A percentile compares a stretch with the other conserved stretches of the same genome.
These are phyloP conservation scores for Solanum peruvianum DNA, from an alignment of 257 asterid genomes.

Conservation along the genomic window DNA sequence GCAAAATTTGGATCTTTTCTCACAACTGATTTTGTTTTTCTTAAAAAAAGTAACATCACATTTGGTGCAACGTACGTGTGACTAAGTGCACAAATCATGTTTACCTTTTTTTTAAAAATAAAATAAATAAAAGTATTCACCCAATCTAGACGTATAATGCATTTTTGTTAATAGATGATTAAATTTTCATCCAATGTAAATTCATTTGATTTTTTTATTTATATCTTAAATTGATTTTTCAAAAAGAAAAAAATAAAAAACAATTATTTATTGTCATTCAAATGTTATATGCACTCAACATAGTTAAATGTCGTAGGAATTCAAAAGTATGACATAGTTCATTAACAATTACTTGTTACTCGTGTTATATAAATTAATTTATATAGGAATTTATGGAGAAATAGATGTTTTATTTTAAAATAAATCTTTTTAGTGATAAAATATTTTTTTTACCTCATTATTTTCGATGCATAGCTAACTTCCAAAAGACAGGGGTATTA, in stretches of 20 bases:
- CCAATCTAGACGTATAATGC: not conserved
- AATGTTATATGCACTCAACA: not conserved
- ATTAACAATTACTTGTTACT: not conserved
- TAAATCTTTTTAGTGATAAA: not conserved
- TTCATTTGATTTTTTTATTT: not conserved
- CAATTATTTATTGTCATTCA: not conserved
- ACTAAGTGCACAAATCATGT: not conserved
- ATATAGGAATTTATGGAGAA: not conserved
- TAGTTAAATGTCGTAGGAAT: not conserved
- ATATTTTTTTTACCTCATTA: not conserved
- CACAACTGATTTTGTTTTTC: not conserved
- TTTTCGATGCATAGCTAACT: not conserved
- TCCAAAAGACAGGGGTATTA: not conserved
- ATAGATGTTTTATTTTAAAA: not conserved
- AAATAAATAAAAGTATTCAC: not conserved
- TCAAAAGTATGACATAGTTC: not conserved
- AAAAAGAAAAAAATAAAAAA: not conserved
- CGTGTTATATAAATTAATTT: not conserved
- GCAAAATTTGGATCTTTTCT: not conserved
- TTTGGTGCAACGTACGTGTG: not conserved
- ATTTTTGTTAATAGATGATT: not conserved
- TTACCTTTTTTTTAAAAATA: not conserved
- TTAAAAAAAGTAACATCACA: not conserved
- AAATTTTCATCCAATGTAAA: not conserved
- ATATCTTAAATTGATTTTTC: not conserved